These are phyloP conservation scores for Chamaecrista fasciculata DNA, from an alignment of 306 rosid species.

Conservation along the genomic window DNA sequence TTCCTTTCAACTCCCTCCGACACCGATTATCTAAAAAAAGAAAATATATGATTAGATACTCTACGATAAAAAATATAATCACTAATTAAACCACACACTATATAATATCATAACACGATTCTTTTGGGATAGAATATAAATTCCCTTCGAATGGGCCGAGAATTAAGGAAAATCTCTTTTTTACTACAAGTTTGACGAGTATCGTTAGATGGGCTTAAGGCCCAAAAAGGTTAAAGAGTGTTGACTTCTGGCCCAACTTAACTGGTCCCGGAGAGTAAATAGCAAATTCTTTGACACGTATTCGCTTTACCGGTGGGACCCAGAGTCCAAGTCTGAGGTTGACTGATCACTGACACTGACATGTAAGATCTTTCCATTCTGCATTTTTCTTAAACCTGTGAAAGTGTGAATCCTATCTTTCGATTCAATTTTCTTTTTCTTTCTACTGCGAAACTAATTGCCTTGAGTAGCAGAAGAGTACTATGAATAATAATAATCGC, in stretches of 20 bases:
- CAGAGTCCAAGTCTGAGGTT: background rate
- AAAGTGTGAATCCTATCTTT: background rate
- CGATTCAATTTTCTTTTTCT: background rate
- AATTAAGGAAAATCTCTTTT: background rate
- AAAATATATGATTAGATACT: background rate
- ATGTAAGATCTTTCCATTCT: background rate
- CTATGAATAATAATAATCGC: too few species aligned
- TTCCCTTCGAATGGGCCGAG: background rate
- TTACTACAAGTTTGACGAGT: background rate
- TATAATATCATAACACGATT: too few species aligned
- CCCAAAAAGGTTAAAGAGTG: background rate
- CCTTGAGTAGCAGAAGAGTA: background rate
- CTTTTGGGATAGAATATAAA: too few species aligned
- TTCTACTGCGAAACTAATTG: background rate
- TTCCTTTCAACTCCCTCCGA: background rate
- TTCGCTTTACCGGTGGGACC: background rate
- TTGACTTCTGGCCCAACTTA: background rate
- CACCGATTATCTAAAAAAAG: constrained; percentile 29
- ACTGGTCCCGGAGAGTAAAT: background rate
- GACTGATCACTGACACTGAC: too few species aligned
- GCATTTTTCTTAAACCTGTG: background rate
- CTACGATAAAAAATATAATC: background rate
- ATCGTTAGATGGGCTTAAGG: background rate
- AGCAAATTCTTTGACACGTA: background rate
- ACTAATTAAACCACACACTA: background rate